Evolutionary conservation across 129 eudicot genomes (phyloP).

Genomic region (Ambrosia artemisiifolia): DNA sequence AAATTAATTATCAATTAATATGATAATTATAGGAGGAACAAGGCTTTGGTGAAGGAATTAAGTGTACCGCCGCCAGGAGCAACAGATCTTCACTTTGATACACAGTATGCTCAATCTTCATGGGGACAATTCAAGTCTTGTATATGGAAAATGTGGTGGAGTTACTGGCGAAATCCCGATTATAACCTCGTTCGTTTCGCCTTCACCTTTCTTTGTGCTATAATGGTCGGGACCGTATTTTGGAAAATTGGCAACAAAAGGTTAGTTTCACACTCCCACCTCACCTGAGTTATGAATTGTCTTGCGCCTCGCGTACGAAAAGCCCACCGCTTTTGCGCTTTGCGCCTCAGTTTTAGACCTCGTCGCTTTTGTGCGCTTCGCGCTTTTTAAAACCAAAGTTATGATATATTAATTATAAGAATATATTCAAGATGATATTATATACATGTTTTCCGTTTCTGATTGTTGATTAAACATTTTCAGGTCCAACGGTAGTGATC

Average conservation of each 20-base stretch:
- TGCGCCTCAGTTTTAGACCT: no score
- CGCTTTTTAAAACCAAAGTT: no score
- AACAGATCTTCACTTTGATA: conserved; percentile 51
- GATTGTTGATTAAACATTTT: conserved; percentile 3
- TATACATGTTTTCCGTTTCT: not conserved
- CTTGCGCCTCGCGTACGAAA: no score
- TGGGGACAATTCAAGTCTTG: conserved; percentile 70
- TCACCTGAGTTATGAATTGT: not conserved
- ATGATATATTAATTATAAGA: not conserved
- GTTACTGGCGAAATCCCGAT: conserved; percentile 89
- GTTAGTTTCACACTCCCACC: conserved; percentile 24
- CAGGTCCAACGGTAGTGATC: conserved; percentile 43
- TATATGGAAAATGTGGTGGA: conserved; percentile 77
- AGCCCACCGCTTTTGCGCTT: no score
- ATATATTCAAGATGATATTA: no score
- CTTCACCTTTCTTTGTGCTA: conserved; percentile 59
- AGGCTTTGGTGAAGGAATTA: conserved; percentile 63
- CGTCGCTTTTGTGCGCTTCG: no score
- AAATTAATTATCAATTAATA: not conserved
- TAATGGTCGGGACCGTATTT: conserved; percentile 64
- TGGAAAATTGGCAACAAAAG: conserved; percentile 66
- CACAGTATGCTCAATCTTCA: conserved; percentile 56
- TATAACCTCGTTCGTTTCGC: conserved; percentile 67
- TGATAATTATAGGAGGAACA: conserved; percentile 22
- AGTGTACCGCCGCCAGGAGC: conserved; percentile 60